A percentile compares a stretch with the other conserved stretches of the same genome.
Conservation (phyloP, 1,139 yeast genomes). For the Cylindricascospora bacillispora region DNA sequence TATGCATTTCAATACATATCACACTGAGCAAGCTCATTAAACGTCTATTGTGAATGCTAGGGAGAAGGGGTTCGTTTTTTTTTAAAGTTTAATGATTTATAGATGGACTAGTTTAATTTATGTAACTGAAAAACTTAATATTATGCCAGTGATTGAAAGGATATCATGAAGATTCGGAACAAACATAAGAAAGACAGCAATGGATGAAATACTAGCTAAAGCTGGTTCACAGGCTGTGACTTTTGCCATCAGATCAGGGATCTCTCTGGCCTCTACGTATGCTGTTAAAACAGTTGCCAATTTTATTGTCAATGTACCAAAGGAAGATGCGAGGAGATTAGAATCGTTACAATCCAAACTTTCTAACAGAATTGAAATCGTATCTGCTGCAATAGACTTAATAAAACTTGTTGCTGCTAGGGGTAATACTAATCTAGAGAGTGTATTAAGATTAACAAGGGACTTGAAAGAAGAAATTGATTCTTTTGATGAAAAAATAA, state of each 20-base stretch:
- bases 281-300: constrained; percentile 55
- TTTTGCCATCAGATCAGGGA: constrained; percentile 68
- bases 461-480: constrained; percentile 49
- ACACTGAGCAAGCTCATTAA: too few relatives aligned
- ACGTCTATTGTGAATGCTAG: too few relatives aligned
- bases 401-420: constrained; percentile 58
- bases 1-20: constrained; percentile 91
- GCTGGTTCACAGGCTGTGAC: constrained; percentile 75
- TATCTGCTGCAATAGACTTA: constrained; percentile 58
- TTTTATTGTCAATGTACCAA: constrained; percentile 51
- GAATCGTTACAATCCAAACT: constrained; percentile 35
- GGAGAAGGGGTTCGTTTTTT: too few relatives aligned
- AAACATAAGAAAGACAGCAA: too few relatives aligned
- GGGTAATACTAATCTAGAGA: constrained; percentile 53
- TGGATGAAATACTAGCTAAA: constrained; percentile 37
- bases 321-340: constrained; percentile 37
- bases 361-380: constrained; percentile 48
- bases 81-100: too few relatives aligned
- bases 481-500: constrained; percentile 42
- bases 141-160: too few relatives aligned
- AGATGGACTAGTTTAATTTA: too few relatives aligned
- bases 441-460: constrained; percentile 43
- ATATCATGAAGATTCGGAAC: too few relatives aligned
- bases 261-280: constrained; percentile 63
- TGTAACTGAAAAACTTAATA: too few relatives aligned